A percentile compares a stretch with the other conserved stretches of the same genome.
Evolutionary conservation across 179 eudicot species (phyloP).

Genomic region (Sideroxylon spinosum): DNA sequence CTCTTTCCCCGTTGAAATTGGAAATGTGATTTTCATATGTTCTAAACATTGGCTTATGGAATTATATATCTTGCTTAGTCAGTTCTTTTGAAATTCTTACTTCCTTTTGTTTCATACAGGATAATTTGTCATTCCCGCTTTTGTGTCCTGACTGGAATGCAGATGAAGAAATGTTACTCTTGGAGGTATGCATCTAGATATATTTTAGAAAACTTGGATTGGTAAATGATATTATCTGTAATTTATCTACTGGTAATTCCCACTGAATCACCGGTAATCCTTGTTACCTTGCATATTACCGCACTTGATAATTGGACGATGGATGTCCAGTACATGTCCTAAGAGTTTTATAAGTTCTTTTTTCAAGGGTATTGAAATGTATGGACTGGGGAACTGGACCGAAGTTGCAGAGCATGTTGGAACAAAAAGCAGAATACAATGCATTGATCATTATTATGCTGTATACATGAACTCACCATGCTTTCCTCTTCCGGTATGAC

Average conservation of each 20-base stretch:
- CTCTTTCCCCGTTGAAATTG: background rate
- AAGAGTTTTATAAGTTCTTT: background rate
- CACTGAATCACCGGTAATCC: background rate
- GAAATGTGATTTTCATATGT: background rate
- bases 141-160: slow-evolving; percentile 89
- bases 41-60: background rate
- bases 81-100: background rate
- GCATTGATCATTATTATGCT: slow-evolving; percentile 69
- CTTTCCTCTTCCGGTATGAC: slow-evolving; percentile 93
- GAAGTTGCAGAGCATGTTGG: slow-evolving; percentile 99
- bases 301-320: background rate
- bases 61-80: background rate
- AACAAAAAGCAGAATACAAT: slow-evolving; percentile 77
- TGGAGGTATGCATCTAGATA: slow-evolving; percentile 53
- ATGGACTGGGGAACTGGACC: slow-evolving; percentile 81
- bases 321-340: background rate
- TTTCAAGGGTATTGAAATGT: slow-evolving; percentile 81
- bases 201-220: background rate
- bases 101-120: slow-evolving; percentile 40
- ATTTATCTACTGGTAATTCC: background rate
- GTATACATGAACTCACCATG: slow-evolving; percentile 85
- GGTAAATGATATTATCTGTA: background rate
- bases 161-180: slow-evolving; percentile 85
- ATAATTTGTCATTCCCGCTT: slow-evolving; percentile 72
- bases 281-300: background rate